phyloP scores from a whole-genome alignment of 139 green algal species.

The Nannochloris sp. region DNA sequence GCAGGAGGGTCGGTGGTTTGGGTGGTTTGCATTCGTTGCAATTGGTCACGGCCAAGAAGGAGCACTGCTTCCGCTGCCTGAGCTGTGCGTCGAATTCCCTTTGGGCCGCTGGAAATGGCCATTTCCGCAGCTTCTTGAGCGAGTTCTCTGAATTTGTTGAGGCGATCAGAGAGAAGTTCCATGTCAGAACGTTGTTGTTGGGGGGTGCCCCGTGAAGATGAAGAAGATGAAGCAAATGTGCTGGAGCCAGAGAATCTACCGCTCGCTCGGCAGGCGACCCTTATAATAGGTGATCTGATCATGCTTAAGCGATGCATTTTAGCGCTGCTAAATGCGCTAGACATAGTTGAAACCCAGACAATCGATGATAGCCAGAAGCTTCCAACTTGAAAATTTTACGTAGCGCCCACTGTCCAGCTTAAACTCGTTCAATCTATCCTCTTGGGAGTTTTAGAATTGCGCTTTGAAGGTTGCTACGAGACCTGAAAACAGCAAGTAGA shows the following conservation, averaged over 20 bases:
- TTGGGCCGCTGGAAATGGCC: conserved; percentile 37
- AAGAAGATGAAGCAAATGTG: background rate
- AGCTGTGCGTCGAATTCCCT: conserved; percentile 41
- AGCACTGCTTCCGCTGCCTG: conserved; percentile 48
- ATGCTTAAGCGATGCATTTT: no score
- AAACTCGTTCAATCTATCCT: no score
- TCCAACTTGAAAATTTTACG: no score
- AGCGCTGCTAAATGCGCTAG: no score
- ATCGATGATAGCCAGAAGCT: no score
- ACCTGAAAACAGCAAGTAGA: no score
- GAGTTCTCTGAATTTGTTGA: conserved; percentile 36
- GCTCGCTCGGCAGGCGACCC: no score
- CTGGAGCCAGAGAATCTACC: background rate
- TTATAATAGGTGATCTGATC: no score
- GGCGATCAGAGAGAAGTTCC: background rate
- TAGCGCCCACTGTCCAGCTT: no score
- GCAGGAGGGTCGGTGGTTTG: conserved; percentile 5
- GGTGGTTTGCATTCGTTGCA: background rate
- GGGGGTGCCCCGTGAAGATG: background rate
- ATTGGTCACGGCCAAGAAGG: conserved; percentile 32
- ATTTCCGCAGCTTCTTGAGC: conserved; percentile 44
- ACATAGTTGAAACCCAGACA: no score
- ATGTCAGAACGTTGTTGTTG: background rate
- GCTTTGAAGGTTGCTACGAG: no score
- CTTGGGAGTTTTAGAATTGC: no score